These are phyloP conservation scores for Hyaloperonospora brassicae DNA, from an alignment of 352 stramenopile genomes.

Conservation along the genomic window DNA sequence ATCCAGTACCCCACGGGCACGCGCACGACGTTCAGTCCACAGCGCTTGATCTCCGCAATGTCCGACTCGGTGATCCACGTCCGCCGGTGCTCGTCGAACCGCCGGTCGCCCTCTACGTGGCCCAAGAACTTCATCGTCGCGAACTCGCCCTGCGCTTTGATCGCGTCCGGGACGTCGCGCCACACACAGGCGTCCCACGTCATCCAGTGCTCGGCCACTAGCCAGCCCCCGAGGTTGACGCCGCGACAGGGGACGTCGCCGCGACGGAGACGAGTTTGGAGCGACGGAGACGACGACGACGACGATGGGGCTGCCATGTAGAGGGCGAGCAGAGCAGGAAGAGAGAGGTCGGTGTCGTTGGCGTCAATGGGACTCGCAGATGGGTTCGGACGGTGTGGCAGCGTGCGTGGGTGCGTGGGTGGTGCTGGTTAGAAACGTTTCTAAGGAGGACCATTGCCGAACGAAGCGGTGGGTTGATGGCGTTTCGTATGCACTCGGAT, in stretches of 20 bases:
- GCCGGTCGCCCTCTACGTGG: constrained; percentile 26
- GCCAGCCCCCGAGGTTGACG: constrained; percentile 73
- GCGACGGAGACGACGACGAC: constrained; percentile 10
- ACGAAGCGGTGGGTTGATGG: too few relatives aligned
- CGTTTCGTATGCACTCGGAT: too few relatives aligned
- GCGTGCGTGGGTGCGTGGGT: too few relatives aligned
- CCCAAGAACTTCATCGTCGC: constrained; percentile 54
- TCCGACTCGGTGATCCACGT: constrained; percentile 72
- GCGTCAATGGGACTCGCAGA: too few relatives aligned
- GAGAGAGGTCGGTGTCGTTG: too few relatives aligned
- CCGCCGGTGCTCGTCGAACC: constrained; percentile 43
- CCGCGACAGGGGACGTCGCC: constrained; percentile 46
- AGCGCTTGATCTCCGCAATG: constrained; percentile 51
- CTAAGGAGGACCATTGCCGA: too few relatives aligned
- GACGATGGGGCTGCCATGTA: too few relatives aligned
- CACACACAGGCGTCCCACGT: constrained; percentile 51
- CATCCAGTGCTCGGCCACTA: constrained; percentile 81
- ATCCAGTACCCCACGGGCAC: constrained; percentile 82
- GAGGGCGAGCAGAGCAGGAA: too few relatives aligned
- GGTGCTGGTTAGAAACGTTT: too few relatives aligned
- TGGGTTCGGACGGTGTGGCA: too few relatives aligned
- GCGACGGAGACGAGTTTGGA: constrained; percentile 54
- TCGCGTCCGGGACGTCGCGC: constrained; percentile 39
- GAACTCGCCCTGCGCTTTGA: constrained; percentile 55
- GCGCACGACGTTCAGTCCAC: constrained; percentile 74